phyloP scores from a whole-genome alignment of 768 basidiomycete genomes.

The Russula foetens region DNA sequence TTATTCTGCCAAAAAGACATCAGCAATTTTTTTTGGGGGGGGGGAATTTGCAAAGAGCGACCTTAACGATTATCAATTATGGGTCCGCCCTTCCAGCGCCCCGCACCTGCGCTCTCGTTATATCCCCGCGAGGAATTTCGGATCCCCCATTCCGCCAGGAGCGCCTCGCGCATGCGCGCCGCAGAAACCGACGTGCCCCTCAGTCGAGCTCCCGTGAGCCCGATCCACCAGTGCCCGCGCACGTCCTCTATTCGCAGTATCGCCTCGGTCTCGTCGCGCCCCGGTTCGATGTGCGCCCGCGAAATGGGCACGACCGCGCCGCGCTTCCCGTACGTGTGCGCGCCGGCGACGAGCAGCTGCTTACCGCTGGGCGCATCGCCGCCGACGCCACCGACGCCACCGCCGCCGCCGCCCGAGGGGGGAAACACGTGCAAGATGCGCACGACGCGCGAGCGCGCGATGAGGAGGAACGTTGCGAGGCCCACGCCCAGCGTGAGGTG shows the following conservation, averaged over 20 bases:
- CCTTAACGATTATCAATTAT: conserved; percentile 4
- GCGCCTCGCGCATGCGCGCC: conserved; percentile 8
- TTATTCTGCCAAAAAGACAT: background rate
- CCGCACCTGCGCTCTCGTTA: background rate
- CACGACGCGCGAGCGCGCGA: conserved; percentile 18
- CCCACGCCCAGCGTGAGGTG: conserved; percentile 17
- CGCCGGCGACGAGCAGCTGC: conserved; percentile 15
- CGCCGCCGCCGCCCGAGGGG: background rate
- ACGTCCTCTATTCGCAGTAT: conserved; percentile 17
- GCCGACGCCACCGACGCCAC: too few relatives aligned
- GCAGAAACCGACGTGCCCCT: conserved; percentile 4
- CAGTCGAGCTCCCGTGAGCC: conserved; percentile 9
- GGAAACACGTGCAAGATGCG: conserved; percentile 16
- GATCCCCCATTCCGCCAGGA: conserved; percentile 16
- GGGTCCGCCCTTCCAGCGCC: conserved; percentile 16
- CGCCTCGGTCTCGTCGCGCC: conserved; percentile 18
- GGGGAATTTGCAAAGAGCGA: background rate
- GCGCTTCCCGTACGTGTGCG: background rate
- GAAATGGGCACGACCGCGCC: conserved; percentile 15
- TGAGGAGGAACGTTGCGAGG: conserved; percentile 13
- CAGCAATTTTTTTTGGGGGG: background rate
- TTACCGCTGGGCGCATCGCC: too few relatives aligned
- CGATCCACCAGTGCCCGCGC: conserved; percentile 21
- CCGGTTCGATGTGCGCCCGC: conserved; percentile 12
- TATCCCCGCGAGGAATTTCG: background rate